phyloP scores from a whole-genome alignment of 805 yeast species.

The Torulaspora delbrueckii region DNA sequence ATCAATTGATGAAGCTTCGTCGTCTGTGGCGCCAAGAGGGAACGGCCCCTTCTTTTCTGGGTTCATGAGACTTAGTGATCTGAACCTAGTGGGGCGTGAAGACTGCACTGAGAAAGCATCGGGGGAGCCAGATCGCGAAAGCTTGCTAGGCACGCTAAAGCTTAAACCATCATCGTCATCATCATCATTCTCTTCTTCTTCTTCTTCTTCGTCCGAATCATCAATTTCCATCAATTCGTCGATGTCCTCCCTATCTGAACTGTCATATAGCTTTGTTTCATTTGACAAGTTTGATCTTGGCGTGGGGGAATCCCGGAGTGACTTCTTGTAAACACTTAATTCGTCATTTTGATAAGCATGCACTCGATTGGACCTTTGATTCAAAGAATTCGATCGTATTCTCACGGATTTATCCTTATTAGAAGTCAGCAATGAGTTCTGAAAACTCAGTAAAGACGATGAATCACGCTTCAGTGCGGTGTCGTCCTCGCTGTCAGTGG shows the following conservation, averaged over 20 bases:
- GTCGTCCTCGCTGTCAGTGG: conserved; percentile 16
- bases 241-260: conserved; percentile 10
- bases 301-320: conserved; percentile 2
- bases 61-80: conserved; percentile 35
- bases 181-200: conserved; percentile 30
- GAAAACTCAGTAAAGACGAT: conserved; percentile 30
- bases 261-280: conserved; percentile 22
- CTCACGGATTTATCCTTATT: conserved; percentile 34
- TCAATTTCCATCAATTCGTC: conserved; percentile 14
- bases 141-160: conserved; percentile 36
- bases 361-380: conserved; percentile 19
- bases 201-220: conserved; percentile 18
- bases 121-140: conserved; percentile 29
- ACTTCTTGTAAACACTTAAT: conserved; percentile 1
- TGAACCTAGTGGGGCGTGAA: conserved; percentile 24
- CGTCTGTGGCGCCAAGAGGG: conserved; percentile 17
- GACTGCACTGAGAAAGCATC: conserved; percentile 8
- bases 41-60: conserved; percentile 18
- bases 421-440: conserved; percentile 30
- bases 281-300: conserved; percentile 16
- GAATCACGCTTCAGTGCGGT: conserved; percentile 29
- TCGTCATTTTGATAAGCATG: conserved; percentile 10
- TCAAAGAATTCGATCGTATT: conserved; percentile 29
- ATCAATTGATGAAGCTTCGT: conserved; percentile 12
- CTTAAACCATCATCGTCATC: conserved; percentile 37